Conservation (phyloP, 768 basidiomycete species). For the Russula foetens region DNA sequence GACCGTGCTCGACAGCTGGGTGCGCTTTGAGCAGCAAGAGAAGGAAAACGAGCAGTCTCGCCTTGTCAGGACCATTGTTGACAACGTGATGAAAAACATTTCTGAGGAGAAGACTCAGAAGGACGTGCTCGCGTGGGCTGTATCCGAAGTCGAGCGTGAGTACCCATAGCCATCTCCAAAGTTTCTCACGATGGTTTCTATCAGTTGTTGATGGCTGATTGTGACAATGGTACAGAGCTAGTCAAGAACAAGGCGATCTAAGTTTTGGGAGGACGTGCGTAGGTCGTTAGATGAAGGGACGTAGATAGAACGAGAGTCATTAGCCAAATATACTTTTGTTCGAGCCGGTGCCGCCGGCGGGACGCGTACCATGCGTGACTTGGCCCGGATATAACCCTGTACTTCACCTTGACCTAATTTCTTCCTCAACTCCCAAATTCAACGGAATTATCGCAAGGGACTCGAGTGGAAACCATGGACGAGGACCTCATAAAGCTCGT, state of each 20-base stretch:
- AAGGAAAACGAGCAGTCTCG: conserved; percentile 96
- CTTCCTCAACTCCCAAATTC: background rate
- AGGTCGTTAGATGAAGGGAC: conserved; percentile 5
- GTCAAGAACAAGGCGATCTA: conserved; percentile 92
- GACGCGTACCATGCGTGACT: background rate
- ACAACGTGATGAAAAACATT: conserved; percentile 75
- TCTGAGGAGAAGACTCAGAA: conserved; percentile 85
- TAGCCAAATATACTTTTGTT: conserved; percentile 7
- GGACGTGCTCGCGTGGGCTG: conserved; percentile 70
- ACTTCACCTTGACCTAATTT: background rate
- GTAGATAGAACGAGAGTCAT: conserved; percentile 13
- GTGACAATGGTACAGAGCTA: conserved; percentile 45
- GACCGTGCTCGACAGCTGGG: conserved; percentile 94
- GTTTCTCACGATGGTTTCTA: background rate
- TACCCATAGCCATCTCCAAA: conserved; percentile 21
- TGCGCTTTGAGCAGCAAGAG: conserved; percentile 91
- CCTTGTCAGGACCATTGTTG: conserved; percentile 80
- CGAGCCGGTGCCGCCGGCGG: conserved; percentile 14
- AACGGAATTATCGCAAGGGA: background rate
- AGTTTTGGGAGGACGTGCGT: background rate
- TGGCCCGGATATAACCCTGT: background rate
- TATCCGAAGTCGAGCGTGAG: conserved; percentile 91
- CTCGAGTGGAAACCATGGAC: conserved; percentile 55
- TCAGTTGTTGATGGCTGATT: background rate
- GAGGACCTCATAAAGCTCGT: conserved; percentile 90